phyloP scores from a whole-genome alignment of 2,329 filamentous ascomycete genomes.

The Trichocomaceae sp. region DNA sequence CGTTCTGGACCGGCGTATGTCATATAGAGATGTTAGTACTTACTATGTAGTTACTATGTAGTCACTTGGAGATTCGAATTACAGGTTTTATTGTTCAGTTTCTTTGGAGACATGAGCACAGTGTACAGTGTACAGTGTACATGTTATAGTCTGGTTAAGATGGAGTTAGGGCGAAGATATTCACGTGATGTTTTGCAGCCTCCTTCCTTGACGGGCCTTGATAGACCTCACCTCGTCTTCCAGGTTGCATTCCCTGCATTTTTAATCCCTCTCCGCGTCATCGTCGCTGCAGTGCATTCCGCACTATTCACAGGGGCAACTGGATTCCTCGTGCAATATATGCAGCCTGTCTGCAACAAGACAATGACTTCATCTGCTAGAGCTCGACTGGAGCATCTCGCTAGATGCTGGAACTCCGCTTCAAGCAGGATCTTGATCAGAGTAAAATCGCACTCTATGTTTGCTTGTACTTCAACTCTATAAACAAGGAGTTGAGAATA shows the following conservation, averaged over 20 bases:
- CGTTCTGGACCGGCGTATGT: not conserved
- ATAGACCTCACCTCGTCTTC: not conserved
- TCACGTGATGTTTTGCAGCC: not conserved
- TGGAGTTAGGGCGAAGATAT: not conserved
- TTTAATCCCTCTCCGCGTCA: slow-evolving; percentile 3
- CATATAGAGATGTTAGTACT: not conserved
- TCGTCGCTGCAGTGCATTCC: slow-evolving; percentile 4
- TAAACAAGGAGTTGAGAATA: not conserved
- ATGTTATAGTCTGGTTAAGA: not conserved
- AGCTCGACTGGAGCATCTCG: not conserved
- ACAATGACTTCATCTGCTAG: not conserved
- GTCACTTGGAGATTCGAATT: not conserved
- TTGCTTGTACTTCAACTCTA: not conserved
- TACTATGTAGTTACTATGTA: too few relatives aligned
- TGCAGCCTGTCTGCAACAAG: not conserved
- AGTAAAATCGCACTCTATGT: not conserved
- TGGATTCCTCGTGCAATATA: slow-evolving; percentile 3
- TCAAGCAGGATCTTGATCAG: not conserved
- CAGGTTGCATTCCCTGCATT: not conserved
- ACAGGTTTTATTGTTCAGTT: not conserved
- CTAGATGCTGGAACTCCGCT: not conserved
- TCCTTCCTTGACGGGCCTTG: not conserved
- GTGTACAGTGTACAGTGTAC: too few relatives aligned
- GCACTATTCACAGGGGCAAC: slow-evolving; percentile 6
- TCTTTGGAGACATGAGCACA: not conserved